Conservation (phyloP, 1,139 yeast species). For the Debaryomyces udenii region DNA sequence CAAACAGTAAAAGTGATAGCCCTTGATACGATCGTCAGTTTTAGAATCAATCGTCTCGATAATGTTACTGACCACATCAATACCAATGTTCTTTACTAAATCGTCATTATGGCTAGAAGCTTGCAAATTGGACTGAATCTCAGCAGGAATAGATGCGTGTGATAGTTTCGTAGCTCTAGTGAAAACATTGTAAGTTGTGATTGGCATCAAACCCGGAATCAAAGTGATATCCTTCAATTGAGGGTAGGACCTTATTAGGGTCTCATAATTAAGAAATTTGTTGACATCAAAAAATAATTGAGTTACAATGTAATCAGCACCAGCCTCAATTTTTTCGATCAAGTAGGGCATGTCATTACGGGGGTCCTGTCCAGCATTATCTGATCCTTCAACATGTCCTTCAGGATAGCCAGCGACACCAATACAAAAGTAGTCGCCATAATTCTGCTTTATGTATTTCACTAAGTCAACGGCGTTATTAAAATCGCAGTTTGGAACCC, state of each 20-base stretch:
- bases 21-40: slow-evolving; percentile 62
- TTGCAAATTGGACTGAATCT: slow-evolving; percentile 43
- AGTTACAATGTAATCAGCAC: slow-evolving; percentile 90
- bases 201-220: slow-evolving; percentile 96
- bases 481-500: slow-evolving; percentile 62
- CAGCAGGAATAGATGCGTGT: slow-evolving; percentile 79
- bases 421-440: slow-evolving; percentile 79
- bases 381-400: slow-evolving; percentile 89
- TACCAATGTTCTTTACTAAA: slow-evolving; percentile 81
- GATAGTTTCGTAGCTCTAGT: slow-evolving; percentile 87
- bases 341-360: slow-evolving; percentile 62
- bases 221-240: slow-evolving; percentile 54
- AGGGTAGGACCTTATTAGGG: slow-evolving; percentile 33
- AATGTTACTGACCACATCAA: slow-evolving; percentile 67
- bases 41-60: slow-evolving; percentile 56
- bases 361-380: slow-evolving; percentile 59
- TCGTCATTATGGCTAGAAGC: slow-evolving; percentile 79
- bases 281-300: slow-evolving; percentile 75
- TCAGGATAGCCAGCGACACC: slow-evolving; percentile 97
- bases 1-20: slow-evolving; percentile 88
- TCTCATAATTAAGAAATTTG: slow-evolving; percentile 44
- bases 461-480: slow-evolving; percentile 83
- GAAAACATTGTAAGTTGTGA: slow-evolving; percentile 83
- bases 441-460: slow-evolving; percentile 63
- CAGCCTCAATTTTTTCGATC: slow-evolving; percentile 88